Evolutionary conservation across 108 stramenopile species (phyloP).

Genomic region (Parietichytrium sp.): DNA sequence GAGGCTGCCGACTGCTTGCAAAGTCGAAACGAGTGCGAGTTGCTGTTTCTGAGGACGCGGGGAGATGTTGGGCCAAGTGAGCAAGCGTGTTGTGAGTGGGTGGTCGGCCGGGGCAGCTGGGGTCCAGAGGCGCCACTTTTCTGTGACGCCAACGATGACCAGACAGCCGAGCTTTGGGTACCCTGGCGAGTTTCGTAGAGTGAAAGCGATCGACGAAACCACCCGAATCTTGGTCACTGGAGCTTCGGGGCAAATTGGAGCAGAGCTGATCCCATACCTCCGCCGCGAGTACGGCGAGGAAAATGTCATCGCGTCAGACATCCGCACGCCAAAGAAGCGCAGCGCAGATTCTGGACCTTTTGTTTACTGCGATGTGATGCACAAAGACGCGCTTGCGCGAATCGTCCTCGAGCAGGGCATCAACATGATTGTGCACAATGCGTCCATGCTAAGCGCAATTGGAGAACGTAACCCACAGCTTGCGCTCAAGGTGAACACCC

Average conservation of each 20-base stretch:
- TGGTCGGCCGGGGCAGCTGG: no score
- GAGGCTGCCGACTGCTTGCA: no score
- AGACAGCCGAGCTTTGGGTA: constrained; percentile 39
- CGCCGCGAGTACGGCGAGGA: constrained; percentile 35
- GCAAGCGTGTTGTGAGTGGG: no score
- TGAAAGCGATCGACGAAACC: background rate
- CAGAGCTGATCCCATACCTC: constrained; percentile 50
- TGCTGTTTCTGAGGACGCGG: no score
- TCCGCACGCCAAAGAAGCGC: constrained; percentile 18
- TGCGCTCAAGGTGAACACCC: constrained; percentile 45
- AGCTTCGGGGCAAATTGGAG: constrained; percentile 44
- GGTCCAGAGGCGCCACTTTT: no score
- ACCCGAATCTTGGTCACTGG: constrained; percentile 40
- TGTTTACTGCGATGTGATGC: constrained; percentile 44
- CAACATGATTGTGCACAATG: constrained; percentile 47
- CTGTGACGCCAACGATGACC: no score
- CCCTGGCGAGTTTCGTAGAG: background rate
- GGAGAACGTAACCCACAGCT: constrained; percentile 49
- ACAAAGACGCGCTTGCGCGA: constrained; percentile 4
- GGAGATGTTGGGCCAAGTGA: no score
- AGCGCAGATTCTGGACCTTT: constrained; percentile 12
- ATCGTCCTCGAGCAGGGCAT: constrained; percentile 40
- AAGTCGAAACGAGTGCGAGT: no score
- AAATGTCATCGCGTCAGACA: constrained; percentile 47
- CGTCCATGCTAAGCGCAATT: constrained; percentile 46